These are phyloP conservation scores for Phalaenopsis equestris DNA, from an alignment of 106 monocot species.

Conservation along the genomic window DNA sequence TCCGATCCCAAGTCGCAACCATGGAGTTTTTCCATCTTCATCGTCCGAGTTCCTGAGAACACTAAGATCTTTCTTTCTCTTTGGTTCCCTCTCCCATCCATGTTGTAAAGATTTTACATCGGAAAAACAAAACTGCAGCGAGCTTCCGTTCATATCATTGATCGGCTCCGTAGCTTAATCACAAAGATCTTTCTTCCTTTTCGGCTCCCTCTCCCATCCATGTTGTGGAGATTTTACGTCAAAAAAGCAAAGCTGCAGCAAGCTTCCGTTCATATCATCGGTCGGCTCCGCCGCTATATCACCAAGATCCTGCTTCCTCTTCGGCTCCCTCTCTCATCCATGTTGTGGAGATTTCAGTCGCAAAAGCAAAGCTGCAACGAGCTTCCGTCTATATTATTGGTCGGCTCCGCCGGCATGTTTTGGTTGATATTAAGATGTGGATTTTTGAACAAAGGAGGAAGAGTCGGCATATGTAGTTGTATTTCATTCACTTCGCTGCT, in stretches of 20 bases:
- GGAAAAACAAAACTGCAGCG: no score
- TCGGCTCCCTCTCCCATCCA: no score
- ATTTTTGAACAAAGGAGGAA: constrained; percentile 17
- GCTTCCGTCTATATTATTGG: background rate
- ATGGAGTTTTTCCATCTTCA: constrained; percentile 30
- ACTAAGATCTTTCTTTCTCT: constrained; percentile 47
- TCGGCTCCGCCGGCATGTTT: constrained; percentile 39
- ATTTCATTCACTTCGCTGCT: background rate
- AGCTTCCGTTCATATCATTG: no score
- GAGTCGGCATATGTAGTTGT: background rate
- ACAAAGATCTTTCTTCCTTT: no score
- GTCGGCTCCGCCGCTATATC: no score
- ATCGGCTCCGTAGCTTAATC: constrained; percentile 48
- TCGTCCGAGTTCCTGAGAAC: constrained; percentile 53
- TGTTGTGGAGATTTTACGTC: no score
- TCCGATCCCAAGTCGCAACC: constrained; percentile 72
- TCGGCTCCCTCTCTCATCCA: constrained; percentile 7
- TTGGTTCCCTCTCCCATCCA: no score
- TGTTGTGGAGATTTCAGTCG: constrained; percentile 28
- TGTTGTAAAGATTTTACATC: no score
- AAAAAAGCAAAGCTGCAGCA: no score
- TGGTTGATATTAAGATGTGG: constrained; percentile 26
- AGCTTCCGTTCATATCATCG: no score
- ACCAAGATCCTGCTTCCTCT: background rate
- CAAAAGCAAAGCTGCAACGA: constrained; percentile 30